phyloP scores from a whole-genome alignment of 495 filamentous ascomycete species.

The Hypoxylon perforatum region DNA sequence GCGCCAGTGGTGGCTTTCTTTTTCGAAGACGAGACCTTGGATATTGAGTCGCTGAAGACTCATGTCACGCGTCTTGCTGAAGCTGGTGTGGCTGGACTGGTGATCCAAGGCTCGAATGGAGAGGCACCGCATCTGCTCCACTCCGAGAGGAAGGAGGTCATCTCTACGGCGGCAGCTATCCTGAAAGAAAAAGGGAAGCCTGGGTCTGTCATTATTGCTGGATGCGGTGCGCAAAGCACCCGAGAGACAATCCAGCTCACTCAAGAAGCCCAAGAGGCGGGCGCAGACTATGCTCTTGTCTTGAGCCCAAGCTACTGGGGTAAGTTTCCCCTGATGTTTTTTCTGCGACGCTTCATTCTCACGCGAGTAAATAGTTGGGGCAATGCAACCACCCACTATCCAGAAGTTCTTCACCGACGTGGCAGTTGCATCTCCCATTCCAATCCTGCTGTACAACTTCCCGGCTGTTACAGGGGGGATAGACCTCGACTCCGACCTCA shows the following conservation, averaged over 20 bases:
- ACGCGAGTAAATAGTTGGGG: background rate
- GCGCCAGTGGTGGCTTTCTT: conserved; percentile 80
- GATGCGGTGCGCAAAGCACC: conserved; percentile 80
- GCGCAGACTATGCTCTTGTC: conserved; percentile 84
- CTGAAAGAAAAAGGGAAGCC: conserved; percentile 69
- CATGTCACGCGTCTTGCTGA: conserved; percentile 76
- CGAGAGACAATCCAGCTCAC: conserved; percentile 83
- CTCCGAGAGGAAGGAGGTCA: conserved; percentile 73
- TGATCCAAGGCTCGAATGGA: conserved; percentile 85
- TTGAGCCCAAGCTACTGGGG: conserved; percentile 81
- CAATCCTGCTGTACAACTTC: conserved; percentile 71
- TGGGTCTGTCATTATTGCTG: conserved; percentile 79
- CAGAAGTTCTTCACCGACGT: conserved; percentile 63
- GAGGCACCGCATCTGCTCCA: conserved; percentile 82
- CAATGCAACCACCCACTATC: conserved; percentile 16
- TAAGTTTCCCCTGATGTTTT: background rate
- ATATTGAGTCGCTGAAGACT: conserved; percentile 67
- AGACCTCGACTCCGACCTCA: conserved; percentile 66
- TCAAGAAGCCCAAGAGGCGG: conserved; percentile 74
- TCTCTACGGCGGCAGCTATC: conserved; percentile 76
- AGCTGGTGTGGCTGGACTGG: conserved; percentile 74
- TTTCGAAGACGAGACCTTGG: conserved; percentile 74
- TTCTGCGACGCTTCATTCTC: background rate
- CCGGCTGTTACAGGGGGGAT: conserved; percentile 70
- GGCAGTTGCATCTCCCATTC: conserved; percentile 57